These are phyloP conservation scores for Neotropicomus parvogracilis DNA, from an alignment of 1,284 basidiomycete species.

Conservation along the genomic window DNA sequence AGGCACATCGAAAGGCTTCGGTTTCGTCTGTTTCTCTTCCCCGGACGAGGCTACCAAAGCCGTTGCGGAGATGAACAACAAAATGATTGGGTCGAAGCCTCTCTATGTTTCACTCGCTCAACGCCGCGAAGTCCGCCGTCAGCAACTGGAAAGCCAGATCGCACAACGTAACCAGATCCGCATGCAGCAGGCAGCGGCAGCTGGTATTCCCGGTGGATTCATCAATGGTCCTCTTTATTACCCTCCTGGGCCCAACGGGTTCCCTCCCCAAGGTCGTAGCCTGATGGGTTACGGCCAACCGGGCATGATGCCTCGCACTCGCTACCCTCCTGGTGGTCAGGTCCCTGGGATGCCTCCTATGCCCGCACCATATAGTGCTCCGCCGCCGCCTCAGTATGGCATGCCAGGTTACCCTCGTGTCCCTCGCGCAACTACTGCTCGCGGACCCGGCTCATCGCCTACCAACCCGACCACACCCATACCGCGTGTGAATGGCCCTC, in stretches of 20 bases:
- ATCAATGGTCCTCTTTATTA: constrained; percentile 88
- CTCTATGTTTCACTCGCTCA: constrained; percentile 99
- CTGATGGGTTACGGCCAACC: constrained; percentile 84
- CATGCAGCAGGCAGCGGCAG: constrained; percentile 88
- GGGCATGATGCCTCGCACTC: constrained; percentile 83
- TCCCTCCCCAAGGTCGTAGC: constrained; percentile 74
- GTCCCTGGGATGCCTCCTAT: constrained; percentile 73
- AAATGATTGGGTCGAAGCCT: constrained; percentile 99
- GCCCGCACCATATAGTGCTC: constrained; percentile 62
- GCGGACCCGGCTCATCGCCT: constrained; percentile 59
- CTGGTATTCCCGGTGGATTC: constrained; percentile 79
- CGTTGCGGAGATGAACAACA: constrained; percentile 99
- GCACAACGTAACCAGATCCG: constrained; percentile 94
- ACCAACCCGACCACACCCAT: constrained; percentile 56
- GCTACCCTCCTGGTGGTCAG: constrained; percentile 74
- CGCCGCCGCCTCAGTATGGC: constrained; percentile 60
- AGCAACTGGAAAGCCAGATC: constrained; percentile 98
- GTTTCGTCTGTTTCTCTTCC: constrained; percentile 98
- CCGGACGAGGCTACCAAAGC: constrained; percentile 99
- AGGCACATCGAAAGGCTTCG: constrained; percentile 90
- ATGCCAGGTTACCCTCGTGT: constrained; percentile 63
- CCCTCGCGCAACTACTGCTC: constrained; percentile 50
- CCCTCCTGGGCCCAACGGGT: constrained; percentile 76
- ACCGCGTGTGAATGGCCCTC: constrained; percentile 53
- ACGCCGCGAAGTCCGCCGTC: constrained; percentile 96